Conservation (phyloP, 345 rosid genomes). For the Eutrema heterophyllum region DNA sequence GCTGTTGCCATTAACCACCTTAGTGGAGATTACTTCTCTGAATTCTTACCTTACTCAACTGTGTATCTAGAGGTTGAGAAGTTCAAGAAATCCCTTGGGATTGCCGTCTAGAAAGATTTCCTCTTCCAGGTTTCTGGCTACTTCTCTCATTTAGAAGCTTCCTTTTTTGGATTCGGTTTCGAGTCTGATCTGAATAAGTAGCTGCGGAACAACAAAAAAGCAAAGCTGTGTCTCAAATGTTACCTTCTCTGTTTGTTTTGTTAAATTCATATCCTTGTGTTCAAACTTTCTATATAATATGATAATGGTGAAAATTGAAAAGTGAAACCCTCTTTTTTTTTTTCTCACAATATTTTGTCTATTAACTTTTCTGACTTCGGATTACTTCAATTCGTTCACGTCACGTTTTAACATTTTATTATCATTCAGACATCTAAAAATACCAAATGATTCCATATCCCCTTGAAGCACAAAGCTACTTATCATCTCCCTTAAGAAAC, state of each 20-base stretch:
- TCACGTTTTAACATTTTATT: too few relatives aligned
- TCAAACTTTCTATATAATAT: not conserved
- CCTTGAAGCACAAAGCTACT: too few relatives aligned
- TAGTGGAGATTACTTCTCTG: slow-evolving; percentile 69
- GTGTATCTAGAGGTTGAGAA: slow-evolving; percentile 95
- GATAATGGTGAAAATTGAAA: slow-evolving; percentile 24
- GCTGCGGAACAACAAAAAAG: slow-evolving; percentile 27
- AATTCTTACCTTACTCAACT: slow-evolving; percentile 87
- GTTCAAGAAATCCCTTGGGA: slow-evolving; percentile 70
- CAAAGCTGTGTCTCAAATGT: slow-evolving; percentile 17
- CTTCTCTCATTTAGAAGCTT: slow-evolving; percentile 8
- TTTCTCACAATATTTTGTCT: not conserved
- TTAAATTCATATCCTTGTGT: slow-evolving; percentile 1
- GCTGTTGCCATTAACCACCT: slow-evolving; percentile 91
- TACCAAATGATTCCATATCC: too few relatives aligned
- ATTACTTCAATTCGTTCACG: too few relatives aligned
- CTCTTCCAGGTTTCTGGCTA: slow-evolving; percentile 22
- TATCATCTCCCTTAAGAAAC: slow-evolving; percentile 20
- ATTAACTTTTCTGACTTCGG: not conserved
- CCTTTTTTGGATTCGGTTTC: not conserved
- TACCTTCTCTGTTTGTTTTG: slow-evolving; percentile 18
- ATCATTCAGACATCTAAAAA: too few relatives aligned
- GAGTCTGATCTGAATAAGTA: slow-evolving; percentile 18
- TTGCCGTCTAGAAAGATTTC: slow-evolving; percentile 43
- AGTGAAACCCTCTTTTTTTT: not conserved